Evolutionary conservation across 2,329 filamentous ascomycete genomes (phyloP), one percentile per base, ranked within the genome.

Genomic region (Nectriaceae sp.): DNA sequence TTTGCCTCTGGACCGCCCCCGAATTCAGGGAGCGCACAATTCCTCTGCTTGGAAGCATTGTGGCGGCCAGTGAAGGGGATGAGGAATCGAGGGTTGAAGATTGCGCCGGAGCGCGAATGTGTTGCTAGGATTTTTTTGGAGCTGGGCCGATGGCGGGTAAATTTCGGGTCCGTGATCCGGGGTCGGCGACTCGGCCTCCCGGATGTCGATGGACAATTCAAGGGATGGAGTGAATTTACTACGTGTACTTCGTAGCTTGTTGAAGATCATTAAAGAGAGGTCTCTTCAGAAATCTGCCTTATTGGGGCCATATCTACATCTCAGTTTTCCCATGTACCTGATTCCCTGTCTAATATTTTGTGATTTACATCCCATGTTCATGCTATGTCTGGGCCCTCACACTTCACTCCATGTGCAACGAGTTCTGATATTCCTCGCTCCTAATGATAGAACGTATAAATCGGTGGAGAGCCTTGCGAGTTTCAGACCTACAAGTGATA

Each of bases 1-100:
- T 39, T 45, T 63, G 65, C 55, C 63, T 66, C 53, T 64, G 63
- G 35, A 62, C 40, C 44, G 62, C 60, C 53, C 58, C 55, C 36
- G 69, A 66, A 53, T 70, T 65, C 47, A 72, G 52, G 44, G 70
- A 69, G 55, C 70, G 69, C 57, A 68, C 64, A 59, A 73, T 65
- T 61, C 71, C 73, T 71, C 72, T 71, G 53, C 73, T 74, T 48
- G 72, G 71, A 62, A 76, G 68, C 73, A 76, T 76, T 49, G 57
- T 68, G 65, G 55, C 62, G 60, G 51, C 42, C 42, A 54, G 47
- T 43, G 46, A 44, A 52, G 60, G 49, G 48, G 49, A 49, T 54
- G 55, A 49, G 46, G 22, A 26, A 21, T 38, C 49, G 39, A 43
- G 46, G 39, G 42, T 55, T 50, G 47, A 57, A 26, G 56, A 49